Conservation (phyloP, 129 eudicot species). For the Arctium minus region DNA sequence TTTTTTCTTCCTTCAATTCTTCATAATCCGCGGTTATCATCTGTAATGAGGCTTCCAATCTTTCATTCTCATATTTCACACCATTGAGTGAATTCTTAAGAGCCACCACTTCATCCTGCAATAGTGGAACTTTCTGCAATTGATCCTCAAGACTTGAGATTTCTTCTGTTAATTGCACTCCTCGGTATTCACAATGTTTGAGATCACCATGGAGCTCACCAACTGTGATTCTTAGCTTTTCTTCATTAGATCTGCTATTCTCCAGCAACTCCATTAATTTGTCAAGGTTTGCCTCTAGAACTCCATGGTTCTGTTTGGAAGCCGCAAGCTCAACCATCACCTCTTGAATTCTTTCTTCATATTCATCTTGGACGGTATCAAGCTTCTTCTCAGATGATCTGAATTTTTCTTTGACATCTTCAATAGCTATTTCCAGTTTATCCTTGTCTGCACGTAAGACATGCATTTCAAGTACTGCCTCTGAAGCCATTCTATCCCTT, state of each 20-base stretch:
- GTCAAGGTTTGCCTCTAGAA: constrained; percentile 31
- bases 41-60: constrained; percentile 42
- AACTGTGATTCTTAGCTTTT: constrained; percentile 39
- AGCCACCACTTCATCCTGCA: constrained; percentile 57
- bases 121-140: constrained; percentile 40
- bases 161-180: constrained; percentile 50
- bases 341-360: constrained; percentile 32
- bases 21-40: constrained; percentile 50
- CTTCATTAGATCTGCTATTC: constrained; percentile 42
- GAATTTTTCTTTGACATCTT: constrained; percentile 37
- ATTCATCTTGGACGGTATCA: constrained; percentile 27
- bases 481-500: constrained; percentile 37
- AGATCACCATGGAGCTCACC: constrained; percentile 36
- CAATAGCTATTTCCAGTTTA: constrained; percentile 38
- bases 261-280: constrained; percentile 36
- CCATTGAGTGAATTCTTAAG: constrained; percentile 50
- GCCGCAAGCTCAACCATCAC: constrained; percentile 35
- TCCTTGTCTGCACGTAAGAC: constrained; percentile 45
- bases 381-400: constrained; percentile 33
- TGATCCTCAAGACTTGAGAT: constrained; percentile 41
- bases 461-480: constrained; percentile 40
- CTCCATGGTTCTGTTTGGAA: constrained; percentile 41
- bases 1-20: constrained; percentile 44
- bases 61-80: constrained; percentile 48
- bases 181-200: constrained; percentile 46